Percentiles rank a stretch among this genome's conserved stretches.
Conservation (phyloP, 306 rosid species). For the Ormosia emarginata region DNA sequence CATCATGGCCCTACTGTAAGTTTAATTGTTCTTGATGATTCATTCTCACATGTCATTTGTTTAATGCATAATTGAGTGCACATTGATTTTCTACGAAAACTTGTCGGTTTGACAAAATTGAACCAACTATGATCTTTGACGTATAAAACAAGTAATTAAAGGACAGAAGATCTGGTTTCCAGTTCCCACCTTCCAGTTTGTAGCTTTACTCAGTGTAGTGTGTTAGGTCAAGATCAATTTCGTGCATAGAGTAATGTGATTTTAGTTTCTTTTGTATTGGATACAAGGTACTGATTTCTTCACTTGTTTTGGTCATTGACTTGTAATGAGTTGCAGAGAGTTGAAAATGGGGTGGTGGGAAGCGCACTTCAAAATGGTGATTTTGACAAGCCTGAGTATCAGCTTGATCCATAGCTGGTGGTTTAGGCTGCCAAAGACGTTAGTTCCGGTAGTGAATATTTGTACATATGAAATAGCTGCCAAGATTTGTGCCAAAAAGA, state of each 20-base stretch:
- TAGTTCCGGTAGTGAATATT: conserved; percentile 36
- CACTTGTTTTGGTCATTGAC: conserved; percentile 4
- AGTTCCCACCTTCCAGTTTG: background rate
- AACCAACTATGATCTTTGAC: conserved; percentile 15
- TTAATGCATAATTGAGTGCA: background rate
- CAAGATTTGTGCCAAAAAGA: conserved; percentile 3
- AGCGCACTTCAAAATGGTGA: conserved; percentile 46
- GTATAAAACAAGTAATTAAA: background rate
- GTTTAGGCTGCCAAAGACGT: conserved; percentile 10
- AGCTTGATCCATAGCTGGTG: conserved; percentile 56
- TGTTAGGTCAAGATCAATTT: conserved; percentile 13
- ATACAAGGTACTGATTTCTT: conserved; percentile 1
- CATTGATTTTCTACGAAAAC: background rate
- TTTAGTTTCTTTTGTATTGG: background rate
- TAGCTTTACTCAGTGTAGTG: background rate
- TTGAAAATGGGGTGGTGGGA: conserved; percentile 25
- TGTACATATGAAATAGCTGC: conserved; percentile 51
- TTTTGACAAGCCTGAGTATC: conserved; percentile 52
- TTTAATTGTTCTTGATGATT: conserved; percentile 2
- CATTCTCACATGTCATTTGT: background rate
- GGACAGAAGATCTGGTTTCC: background rate
- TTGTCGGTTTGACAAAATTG: background rate
- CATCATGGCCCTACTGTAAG: background rate
- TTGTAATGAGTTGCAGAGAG: conserved; percentile 45
- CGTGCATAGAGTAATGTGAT: background rate